Evolutionary conservation across 768 basidiomycete species (phyloP).

Genomic region (Mycena vulgaris): DNA sequence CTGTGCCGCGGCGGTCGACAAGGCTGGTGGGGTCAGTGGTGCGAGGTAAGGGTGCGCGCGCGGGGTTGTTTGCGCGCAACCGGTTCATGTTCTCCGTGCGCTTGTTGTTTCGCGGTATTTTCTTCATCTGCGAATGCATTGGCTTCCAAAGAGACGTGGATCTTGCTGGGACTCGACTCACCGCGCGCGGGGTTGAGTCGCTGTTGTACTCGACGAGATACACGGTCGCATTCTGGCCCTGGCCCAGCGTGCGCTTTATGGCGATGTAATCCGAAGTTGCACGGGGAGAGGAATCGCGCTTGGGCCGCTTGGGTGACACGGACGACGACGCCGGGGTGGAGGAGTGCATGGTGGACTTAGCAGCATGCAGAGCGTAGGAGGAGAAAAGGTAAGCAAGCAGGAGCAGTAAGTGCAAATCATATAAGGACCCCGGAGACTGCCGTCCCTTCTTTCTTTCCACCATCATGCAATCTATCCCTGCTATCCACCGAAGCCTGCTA

Average conservation of each 20-base stretch:
- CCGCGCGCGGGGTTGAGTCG: conserved; percentile 26
- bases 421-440: conserved; percentile 14
- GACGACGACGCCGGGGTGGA: conserved; percentile 13
- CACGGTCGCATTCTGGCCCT: conserved; percentile 34
- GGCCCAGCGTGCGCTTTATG: conserved; percentile 28
- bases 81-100: conserved; percentile 36
- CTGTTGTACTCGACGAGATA: conserved; percentile 36
- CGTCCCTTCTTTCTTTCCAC: conserved; percentile 3
- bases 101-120: conserved; percentile 38
- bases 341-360: conserved; percentile 1
- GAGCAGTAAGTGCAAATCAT: conserved; percentile 7
- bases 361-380: conserved; percentile 6
- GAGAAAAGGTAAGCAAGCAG: neutral
- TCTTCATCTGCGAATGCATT: conserved; percentile 27
- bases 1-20: conserved; percentile 78
- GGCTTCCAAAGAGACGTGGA: neutral
- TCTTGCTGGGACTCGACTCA: neutral
- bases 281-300: neutral
- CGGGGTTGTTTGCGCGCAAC: conserved; percentile 37
- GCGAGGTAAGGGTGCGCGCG: conserved; percentile 18
- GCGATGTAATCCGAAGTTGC: conserved; percentile 10
- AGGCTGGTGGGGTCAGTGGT: conserved; percentile 58
- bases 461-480: conserved; percentile 28
- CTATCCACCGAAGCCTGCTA: conserved; percentile 66
- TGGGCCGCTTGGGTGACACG: neutral